Percentiles rank a stretch among this genome's conserved stretches.
Conservation (phyloP, 495 filamentous ascomycete species). For the Bryoglossum gracile region DNA sequence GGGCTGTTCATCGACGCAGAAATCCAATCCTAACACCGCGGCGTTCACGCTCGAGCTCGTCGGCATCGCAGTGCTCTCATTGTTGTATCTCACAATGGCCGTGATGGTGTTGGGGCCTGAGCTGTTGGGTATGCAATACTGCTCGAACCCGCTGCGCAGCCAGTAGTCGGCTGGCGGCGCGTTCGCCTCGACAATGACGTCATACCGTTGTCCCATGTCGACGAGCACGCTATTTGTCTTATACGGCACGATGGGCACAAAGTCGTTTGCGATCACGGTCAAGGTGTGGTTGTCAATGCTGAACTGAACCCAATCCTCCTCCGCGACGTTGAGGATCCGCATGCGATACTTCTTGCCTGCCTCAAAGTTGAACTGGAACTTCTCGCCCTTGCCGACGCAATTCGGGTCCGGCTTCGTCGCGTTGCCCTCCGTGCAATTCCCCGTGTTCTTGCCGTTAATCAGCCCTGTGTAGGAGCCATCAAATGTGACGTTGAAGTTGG, state of each 20-base stretch:
- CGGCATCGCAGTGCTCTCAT: background rate
- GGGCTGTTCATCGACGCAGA: constrained; percentile 3
- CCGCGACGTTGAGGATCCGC: constrained; percentile 25
- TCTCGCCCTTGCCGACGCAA: background rate
- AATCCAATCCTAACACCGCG: background rate
- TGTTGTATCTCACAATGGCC: constrained; percentile 8
- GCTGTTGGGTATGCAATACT: background rate
- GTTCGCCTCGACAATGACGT: constrained; percentile 57
- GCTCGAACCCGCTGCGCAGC: background rate
- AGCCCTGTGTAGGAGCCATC: too few relatives aligned
- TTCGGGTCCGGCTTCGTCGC: constrained; percentile 32
- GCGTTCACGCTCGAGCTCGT: background rate
- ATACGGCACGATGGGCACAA: constrained; percentile 43
- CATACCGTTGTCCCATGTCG: constrained; percentile 61
- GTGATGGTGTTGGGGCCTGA: background rate
- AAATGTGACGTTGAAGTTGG: constrained; percentile 54
- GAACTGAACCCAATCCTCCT: constrained; percentile 20
- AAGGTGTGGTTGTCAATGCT: constrained; percentile 42
- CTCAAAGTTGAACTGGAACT: constrained; percentile 26
- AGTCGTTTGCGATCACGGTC: constrained; percentile 40
- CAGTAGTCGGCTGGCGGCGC: constrained; percentile 21
- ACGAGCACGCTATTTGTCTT: constrained; percentile 42
- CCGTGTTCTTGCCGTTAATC: constrained; percentile 9
- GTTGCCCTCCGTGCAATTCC: constrained; percentile 24
- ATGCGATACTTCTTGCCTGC: constrained; percentile 35